Conservation (phyloP, 2,329 filamentous ascomycete genomes). For the Trichoderma gracile region DNA sequence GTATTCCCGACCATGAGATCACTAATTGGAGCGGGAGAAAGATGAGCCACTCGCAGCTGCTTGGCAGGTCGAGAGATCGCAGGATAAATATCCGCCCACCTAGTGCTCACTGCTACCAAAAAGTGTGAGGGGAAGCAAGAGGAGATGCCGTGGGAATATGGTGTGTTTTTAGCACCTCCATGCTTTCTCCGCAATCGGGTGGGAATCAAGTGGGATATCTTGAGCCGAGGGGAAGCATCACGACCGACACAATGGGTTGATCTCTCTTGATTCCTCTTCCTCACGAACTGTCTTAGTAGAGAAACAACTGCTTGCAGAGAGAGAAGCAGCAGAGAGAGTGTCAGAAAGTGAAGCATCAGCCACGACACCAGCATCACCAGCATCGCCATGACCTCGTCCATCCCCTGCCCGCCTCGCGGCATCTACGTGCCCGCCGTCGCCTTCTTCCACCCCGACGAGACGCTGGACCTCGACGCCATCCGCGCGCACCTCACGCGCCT, state of each 20-base stretch:
- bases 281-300: too few species aligned
- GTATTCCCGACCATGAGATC: neutral
- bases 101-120: neutral
- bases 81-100: slow-evolving; percentile 12
- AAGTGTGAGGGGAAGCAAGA: too few species aligned
- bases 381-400: slow-evolving; percentile 3
- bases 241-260: neutral
- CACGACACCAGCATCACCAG: too few species aligned
- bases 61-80: neutral
- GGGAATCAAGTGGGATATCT: neutral
- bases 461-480: slow-evolving; percentile 37
- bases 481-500: slow-evolving; percentile 40
- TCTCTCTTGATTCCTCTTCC: neutral
- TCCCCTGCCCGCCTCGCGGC: slow-evolving; percentile 31
- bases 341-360: too few species aligned
- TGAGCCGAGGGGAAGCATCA: slow-evolving; percentile 7
- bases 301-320: neutral
- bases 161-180: slow-evolving; percentile 1
- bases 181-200: slow-evolving; percentile 17
- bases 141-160: slow-evolving; percentile 7
- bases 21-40: slow-evolving; percentile 14
- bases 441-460: slow-evolving; percentile 42
- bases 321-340: too few species aligned
- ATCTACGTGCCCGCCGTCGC: slow-evolving; percentile 44
- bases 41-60: neutral